A percentile compares a stretch with the other conserved stretches of the same genome.
These are phyloP conservation scores for Chlorella sp. DNA, from an alignment of 139 green algal genomes.

Conservation along the genomic window DNA sequence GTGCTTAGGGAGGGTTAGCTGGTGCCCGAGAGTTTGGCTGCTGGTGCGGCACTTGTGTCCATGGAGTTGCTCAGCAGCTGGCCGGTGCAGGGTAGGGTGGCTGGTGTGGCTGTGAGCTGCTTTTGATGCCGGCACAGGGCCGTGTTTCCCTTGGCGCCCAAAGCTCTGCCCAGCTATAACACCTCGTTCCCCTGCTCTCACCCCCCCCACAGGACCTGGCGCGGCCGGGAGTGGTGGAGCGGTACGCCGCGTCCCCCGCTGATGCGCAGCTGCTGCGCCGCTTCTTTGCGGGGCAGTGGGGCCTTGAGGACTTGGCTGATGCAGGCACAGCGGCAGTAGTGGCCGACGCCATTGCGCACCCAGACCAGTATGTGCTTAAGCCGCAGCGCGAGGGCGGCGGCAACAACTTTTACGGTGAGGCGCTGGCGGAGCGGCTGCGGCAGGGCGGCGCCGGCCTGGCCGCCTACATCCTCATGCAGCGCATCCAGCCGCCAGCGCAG, in stretches of 20 bases:
- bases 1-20: too few relatives aligned
- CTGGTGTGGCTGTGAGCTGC: too few relatives aligned
- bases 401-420: slow-evolving; percentile 96
- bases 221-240: slow-evolving; percentile 69
- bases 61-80: too few relatives aligned
- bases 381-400: slow-evolving; percentile 95
- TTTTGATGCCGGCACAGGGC: too few relatives aligned
- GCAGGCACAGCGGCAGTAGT: slow-evolving; percentile 58
- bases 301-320: slow-evolving; percentile 78
- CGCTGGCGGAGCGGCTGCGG: slow-evolving; percentile 63
- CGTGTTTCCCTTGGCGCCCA: too few relatives aligned
- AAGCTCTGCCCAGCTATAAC: too few relatives aligned
- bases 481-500: slow-evolving; percentile 84
- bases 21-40: too few relatives aligned
- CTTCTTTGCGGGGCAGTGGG: slow-evolving; percentile 95
- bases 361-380: slow-evolving; percentile 93
- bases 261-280: slow-evolving; percentile 65
- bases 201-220: slow-evolving; percentile 67
- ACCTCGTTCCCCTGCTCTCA: too few relatives aligned
- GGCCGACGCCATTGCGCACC: slow-evolving; percentile 72
- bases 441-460: slow-evolving; percentile 60
- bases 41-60: too few relatives aligned
- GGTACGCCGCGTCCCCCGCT: slow-evolving; percentile 50
- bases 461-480: slow-evolving; percentile 98
- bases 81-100: too few relatives aligned